A percentile compares a stretch with the other conserved stretches of the same genome.
Conservation (phyloP, 169 alveolate genomes). For the Plasmodium fragile region DNA sequence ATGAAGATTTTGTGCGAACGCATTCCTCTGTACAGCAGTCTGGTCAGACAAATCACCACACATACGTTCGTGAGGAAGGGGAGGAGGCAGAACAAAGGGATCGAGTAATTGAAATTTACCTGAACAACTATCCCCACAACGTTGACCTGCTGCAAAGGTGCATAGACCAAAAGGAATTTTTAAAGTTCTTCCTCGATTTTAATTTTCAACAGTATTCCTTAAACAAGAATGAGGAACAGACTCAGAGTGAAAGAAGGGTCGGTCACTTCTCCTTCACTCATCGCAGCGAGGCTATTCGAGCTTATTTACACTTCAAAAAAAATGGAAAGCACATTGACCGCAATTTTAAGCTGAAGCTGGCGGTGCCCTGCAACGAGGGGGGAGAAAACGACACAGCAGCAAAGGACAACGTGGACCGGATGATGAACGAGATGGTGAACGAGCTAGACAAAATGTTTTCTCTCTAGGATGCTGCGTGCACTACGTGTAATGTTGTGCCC, state of each 20-base stretch:
- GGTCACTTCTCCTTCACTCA: constrained; percentile 25
- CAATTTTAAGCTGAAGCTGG: constrained; percentile 17
- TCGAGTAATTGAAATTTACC: constrained; percentile 23
- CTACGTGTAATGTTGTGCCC: background rate
- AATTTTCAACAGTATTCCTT: constrained; percentile 13
- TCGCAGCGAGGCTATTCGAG: constrained; percentile 57
- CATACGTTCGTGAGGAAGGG: background rate
- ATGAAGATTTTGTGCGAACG: constrained; percentile 22
- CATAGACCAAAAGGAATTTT: constrained; percentile 4
- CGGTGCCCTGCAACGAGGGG: constrained; percentile 26
- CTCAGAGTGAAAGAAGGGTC: constrained; percentile 6
- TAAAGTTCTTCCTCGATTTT: constrained; percentile 41
- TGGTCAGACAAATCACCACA: background rate
- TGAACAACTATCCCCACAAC: constrained; percentile 15
- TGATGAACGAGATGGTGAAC: constrained; percentile 56
- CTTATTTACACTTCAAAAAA: constrained; percentile 27
- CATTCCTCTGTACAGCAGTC: background rate
- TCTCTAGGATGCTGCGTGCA: background rate
- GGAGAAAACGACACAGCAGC: background rate
- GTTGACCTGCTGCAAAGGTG: constrained; percentile 1
- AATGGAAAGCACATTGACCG: constrained; percentile 12
- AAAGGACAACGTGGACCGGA: constrained; percentile 15
- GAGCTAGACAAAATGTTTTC: constrained; percentile 42
- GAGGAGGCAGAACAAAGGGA: background rate
- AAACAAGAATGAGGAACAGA: constrained; percentile 34